Conservation (phyloP, 208 protist species). For the Endotrypanum monterogeii region DNA sequence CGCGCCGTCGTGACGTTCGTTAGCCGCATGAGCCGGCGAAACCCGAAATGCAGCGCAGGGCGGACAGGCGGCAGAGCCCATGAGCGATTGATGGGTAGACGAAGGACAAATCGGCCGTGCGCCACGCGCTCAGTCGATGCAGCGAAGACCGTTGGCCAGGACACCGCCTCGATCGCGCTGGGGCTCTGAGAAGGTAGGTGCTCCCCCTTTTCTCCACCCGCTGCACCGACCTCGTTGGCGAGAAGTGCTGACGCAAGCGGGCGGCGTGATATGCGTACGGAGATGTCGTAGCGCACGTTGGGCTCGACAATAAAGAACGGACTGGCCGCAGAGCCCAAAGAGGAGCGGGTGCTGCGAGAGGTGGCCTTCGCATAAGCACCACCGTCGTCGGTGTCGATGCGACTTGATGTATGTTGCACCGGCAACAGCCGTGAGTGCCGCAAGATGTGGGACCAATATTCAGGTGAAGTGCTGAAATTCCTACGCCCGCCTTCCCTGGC, state of each 20-base stretch:
- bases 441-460: conserved; percentile 18
- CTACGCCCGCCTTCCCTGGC: neutral
- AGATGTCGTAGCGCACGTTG: conserved; percentile 54
- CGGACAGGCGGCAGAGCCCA: conserved; percentile 40
- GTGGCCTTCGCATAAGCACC: neutral
- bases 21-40: conserved; percentile 44
- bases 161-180: neutral
- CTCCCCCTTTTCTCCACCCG: neutral
- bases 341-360: neutral
- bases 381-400: too few relatives aligned
- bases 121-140: conserved; percentile 7
- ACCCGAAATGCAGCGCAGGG: conserved; percentile 69
- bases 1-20: conserved; percentile 34
- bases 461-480: neutral
- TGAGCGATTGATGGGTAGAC: conserved; percentile 49
- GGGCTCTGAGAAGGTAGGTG: neutral
- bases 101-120: conserved; percentile 52
- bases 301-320: conserved; percentile 60
- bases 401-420: neutral
- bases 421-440: conserved; percentile 37
- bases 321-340: conserved; percentile 32
- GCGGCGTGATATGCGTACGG: conserved; percentile 32
- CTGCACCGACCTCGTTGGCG: neutral
- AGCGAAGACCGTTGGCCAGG: neutral
- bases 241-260: neutral